phyloP scores from a whole-genome alignment of 208 protist genomes.

The Trichomonas gallinae region DNA sequence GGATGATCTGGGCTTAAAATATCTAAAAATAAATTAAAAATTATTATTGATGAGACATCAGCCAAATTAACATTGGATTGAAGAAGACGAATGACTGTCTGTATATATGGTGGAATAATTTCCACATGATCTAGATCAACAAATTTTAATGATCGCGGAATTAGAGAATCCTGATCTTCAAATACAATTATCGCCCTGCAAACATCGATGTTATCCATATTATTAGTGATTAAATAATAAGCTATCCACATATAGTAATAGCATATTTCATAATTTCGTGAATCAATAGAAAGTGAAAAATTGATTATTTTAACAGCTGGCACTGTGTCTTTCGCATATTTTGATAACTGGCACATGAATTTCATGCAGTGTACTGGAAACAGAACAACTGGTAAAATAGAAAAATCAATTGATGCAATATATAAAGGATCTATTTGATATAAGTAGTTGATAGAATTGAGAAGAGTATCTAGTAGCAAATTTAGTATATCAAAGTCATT shows the following conservation, averaged over 20 bases:
- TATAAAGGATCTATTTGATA: neutral
- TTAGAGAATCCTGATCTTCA: neutral
- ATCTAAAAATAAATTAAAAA: neutral
- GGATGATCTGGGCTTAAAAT: neutral
- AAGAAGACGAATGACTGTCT: neutral
- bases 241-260: neutral
- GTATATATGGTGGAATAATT: neutral
- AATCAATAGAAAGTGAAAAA: neutral
- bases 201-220: neutral
- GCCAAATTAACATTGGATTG: neutral
- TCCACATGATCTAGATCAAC: neutral
- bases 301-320: neutral
- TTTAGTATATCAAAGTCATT: neutral
- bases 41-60: neutral
- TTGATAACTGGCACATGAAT: neutral
- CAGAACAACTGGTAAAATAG: neutral
- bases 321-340: neutral
- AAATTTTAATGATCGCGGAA: neutral
- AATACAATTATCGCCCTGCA: neutral
- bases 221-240: neutral
- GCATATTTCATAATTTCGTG: neutral
- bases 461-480: neutral
- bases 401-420: neutral
- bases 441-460: neutral
- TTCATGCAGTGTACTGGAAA: neutral